Evolutionary conservation across 306 rosid genomes (phyloP), one percentile per base, ranked within the genome.

Genomic region (Trifolium fragiferum): DNA sequence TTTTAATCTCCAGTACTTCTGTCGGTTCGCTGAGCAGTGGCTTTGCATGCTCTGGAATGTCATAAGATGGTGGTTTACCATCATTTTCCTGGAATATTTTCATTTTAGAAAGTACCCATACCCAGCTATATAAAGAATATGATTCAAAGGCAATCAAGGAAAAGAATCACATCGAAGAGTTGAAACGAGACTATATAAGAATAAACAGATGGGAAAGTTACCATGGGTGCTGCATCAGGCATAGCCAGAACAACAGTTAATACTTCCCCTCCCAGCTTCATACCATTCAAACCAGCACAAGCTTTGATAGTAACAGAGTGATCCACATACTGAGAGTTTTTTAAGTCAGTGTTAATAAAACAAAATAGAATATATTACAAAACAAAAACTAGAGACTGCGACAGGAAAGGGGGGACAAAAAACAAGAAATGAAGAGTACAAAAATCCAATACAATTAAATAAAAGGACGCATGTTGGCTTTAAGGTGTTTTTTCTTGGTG

Each of bases 211-310:
- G 80, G 27, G 11, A 46, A 74, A 25, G 49, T 58, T 92, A 92
- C 99, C 95, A 12, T 32, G 68, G 87, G 72, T 33, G 74, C 50
- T 60, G 76, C 83, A 76, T 85, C 60, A 66, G 79, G 89, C 78
- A 64, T 75, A 38, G 93, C 93, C 67, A 78, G 97, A 79, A 90
- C 88, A 58, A 78, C 99, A 73, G 94, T 94, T 33, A 92, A 78
- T 37, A 89, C 84, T 85, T 80, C 72, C 55, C 98, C 97, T 33
- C 90, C 97, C 76, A 94, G 76, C 79, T 89, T 90, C 85, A 92
- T 81, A 74, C 99, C 96, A 78, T 89, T 92, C 77, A 92, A 89
- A 66, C 96, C 97, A 8, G 90, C 89, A 85, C 99, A 90, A 30
- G 97, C 98, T 90, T 90, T 91, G 68, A 21, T 72, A 68, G 97